A percentile compares a stretch with the other conserved stretches of the same genome.
These are phyloP conservation scores for Curvularia eragrostidis DNA, from an alignment of 2,329 filamentous ascomycete genomes.

Conservation along the genomic window DNA sequence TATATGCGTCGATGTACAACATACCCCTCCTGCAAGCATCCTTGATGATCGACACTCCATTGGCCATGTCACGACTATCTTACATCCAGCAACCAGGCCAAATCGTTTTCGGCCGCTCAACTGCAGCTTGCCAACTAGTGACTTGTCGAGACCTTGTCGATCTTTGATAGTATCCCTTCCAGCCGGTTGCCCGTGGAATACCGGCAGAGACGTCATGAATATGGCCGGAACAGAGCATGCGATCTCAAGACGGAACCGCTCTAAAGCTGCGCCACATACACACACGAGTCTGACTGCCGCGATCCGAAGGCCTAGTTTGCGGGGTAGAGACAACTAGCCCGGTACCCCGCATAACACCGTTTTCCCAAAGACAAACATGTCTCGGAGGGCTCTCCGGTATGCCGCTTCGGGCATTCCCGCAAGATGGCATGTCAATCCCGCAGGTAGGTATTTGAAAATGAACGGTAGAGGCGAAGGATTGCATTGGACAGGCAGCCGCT, in stretches of 20 bases:
- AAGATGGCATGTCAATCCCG: neutral
- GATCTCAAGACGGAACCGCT: conserved; percentile 14
- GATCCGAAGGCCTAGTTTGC: conserved; percentile 26
- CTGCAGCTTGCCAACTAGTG: conserved; percentile 1
- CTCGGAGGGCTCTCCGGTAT: conserved; percentile 7
- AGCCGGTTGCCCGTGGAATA: conserved; percentile 17
- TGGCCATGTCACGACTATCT: conserved; percentile 5
- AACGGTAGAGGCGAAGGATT: neutral
- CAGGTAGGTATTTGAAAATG: neutral
- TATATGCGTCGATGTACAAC: conserved; percentile 26
- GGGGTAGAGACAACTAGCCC: conserved; percentile 22
- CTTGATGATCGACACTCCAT: conserved; percentile 20
- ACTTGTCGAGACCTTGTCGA: neutral
- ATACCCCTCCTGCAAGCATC: conserved; percentile 22
- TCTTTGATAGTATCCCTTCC: conserved; percentile 15
- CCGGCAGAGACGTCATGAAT: conserved; percentile 15
- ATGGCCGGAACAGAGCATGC: neutral
- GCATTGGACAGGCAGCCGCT: neutral
- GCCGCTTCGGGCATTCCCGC: conserved; percentile 7
- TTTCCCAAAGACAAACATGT: neutral
- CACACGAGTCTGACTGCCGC: conserved; percentile 15
- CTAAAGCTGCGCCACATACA: conserved; percentile 12
- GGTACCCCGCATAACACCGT: conserved; percentile 29
- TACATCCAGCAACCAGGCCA: conserved; percentile 4
- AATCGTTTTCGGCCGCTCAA: conserved; percentile 1